Conservation (phyloP, 306 rosid species). For the Dicorynia guianensis region DNA sequence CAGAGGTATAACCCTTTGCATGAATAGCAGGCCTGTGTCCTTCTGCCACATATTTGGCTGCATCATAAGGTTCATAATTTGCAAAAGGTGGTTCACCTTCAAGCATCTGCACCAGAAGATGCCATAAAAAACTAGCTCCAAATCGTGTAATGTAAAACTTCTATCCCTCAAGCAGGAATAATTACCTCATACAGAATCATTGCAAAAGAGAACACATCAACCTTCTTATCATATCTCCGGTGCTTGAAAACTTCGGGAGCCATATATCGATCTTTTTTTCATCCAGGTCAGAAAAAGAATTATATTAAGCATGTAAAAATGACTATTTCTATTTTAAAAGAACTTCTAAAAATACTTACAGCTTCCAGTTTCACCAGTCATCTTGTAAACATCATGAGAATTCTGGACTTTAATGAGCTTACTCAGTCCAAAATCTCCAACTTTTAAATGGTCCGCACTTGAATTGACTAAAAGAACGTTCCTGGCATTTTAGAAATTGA, state of each 20-base stretch:
- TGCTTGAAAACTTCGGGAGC: constrained; percentile 99
- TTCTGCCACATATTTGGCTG: constrained; percentile 86
- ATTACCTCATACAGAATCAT: constrained; percentile 96
- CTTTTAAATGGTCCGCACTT: constrained; percentile 96
- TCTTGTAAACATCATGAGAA: constrained; percentile 95
- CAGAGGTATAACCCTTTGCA: constrained; percentile 70
- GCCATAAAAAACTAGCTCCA: constrained; percentile 28
- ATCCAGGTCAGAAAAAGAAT: constrained; percentile 38
- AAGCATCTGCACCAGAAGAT: constrained; percentile 76
- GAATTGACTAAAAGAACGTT: constrained; percentile 96
- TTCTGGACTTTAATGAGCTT: constrained; percentile 92
- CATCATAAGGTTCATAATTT: constrained; percentile 84
- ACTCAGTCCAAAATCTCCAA: constrained; percentile 97
- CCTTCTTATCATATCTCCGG: constrained; percentile 90
- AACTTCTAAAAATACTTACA: constrained; percentile 68
- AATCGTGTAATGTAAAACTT: constrained; percentile 26
- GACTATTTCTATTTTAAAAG: constrained; percentile 3
- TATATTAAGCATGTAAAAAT: constrained; percentile 24
- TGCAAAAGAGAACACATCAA: constrained; percentile 94
- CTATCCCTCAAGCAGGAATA: constrained; percentile 27
- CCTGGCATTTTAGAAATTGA: constrained; percentile 60
- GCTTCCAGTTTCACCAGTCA: constrained; percentile 99
- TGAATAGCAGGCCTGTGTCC: constrained; percentile 84
- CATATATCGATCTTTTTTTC: constrained; percentile 88
- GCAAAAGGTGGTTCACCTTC: constrained; percentile 96